Evolutionary conservation across 2,329 filamentous ascomycete species (phyloP).

Genomic region (Colletotrichum sp.): DNA sequence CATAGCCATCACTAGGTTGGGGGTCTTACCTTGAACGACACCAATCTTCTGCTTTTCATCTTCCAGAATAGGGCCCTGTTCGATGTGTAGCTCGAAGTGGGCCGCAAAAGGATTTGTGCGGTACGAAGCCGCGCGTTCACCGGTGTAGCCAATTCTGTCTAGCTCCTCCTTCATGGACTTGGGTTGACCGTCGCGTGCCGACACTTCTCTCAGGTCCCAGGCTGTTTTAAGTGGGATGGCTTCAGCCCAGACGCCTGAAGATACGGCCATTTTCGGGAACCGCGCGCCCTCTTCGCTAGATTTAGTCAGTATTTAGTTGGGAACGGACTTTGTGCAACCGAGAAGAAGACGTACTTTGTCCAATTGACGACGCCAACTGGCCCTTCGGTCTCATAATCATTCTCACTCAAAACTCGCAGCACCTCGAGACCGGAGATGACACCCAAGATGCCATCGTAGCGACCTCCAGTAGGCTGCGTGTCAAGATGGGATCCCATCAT

Average conservation of each 20-base stretch:
- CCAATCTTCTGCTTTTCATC: background rate
- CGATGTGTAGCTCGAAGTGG: background rate
- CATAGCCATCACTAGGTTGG: accelerated
- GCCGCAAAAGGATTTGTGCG: background rate
- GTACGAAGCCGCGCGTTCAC: background rate
- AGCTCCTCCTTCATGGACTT: background rate
- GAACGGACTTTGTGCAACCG: background rate
- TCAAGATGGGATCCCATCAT: background rate
- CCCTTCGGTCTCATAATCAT: background rate
- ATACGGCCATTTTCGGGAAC: background rate
- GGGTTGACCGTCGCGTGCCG: background rate
- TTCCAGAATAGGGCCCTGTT: background rate
- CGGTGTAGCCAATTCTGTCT: background rate
- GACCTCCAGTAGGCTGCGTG: background rate
- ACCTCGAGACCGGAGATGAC: background rate
- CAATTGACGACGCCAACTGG: background rate
- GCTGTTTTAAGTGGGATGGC: background rate
- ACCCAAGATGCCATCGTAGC: background rate
- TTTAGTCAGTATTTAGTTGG: background rate
- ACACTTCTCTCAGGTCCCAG: background rate
- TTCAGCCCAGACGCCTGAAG: background rate
- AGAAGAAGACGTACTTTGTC: background rate
- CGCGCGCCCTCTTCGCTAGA: background rate
- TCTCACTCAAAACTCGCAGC: background rate
- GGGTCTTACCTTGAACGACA: background rate